Base-by-base conservation (phyloP, 1,139 yeast species). In the Spathaspora sp. region DNA sequence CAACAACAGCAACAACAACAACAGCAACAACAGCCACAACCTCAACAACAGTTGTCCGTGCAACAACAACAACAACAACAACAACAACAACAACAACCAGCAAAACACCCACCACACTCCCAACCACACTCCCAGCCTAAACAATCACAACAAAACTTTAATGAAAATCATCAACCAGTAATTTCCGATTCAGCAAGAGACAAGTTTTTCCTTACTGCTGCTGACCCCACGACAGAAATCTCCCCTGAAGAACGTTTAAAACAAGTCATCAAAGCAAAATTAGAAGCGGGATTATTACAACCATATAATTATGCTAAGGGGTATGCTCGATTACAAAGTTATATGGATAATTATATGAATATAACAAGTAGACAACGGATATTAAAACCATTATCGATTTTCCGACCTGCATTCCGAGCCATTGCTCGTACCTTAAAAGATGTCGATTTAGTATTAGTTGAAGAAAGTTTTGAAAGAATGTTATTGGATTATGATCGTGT, bases 221-320 rank as follows among this genome's bases (percentile, higher is more conserved):
- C 98, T 0, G 98, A 93, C 61, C 99, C 99, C 1, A 87, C 96
- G 0, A 89, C 95, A 0, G 97, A 89, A 57, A 86, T 88, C 37
- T 88, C 96, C 0, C 97, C 98, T 0, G 98, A 91, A 62, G 98
- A 91, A 60, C 77, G 97, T 53, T 74, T 93, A 56, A 89, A 89
- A 59, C 95, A 90, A 61, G 98, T 93, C n/a, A 91, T 93, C 57
- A 87, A 89, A 58, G 98, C 99, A 13, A 93, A 93, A 59, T 71
- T 91, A 39, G 96, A 89, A 60, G 99, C 99, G 0, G 99, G 98
- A 0, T 73, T 93, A 42, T 68, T 93, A 39, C 91, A 87, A 60
- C 99, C 99, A 0, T 93, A 90, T 64, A 89, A 93, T 64, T 91
- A 93, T 61, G 97, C 96, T 9, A 84, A 86, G 55, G 98, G 98